Evolutionary conservation across 345 rosid genomes (phyloP), one percentile per base, ranked within the genome.

Genomic region (Chamaenerion angustifolium): DNA sequence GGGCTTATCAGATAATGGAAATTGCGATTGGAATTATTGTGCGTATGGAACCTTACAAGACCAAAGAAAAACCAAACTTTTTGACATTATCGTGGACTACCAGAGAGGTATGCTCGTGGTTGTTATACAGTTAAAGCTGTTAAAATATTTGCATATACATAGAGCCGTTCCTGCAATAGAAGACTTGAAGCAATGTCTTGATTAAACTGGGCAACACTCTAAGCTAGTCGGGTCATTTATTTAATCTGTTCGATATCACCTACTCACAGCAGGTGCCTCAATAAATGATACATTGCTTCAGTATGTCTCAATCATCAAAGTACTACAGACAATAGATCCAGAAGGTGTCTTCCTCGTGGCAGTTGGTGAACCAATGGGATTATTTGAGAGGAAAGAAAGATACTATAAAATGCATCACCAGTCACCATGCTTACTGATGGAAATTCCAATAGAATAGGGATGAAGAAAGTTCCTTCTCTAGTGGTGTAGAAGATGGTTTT

Each of bases 391-490:
- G 95, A 23, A 61, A 96, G 63, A 92, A 92, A 71, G 98, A 92
- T 60, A 84, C 98, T 47, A 80, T 82, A 60, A 92, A 92, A 70
- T 92, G 95, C 74, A 78, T 92, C 60, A n/a, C n/a, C n/a, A n/a
- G 96, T 92, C 50, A 87, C 98, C 61, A 83, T 92, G 98, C 98
- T 92, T 48, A 87, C 95, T 1, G 96, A 80, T 71, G 98, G 95
- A 43, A 84, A 80, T 66, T 70, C 81, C 40, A 84, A 68, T 72
- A 95, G 89, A 59, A 75, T 70, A 82, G 85, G 60, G 96, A 92
- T 71, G 95, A 80, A 68, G 96, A 87, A 75, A 72, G 57, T 64
- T 95, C 75, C 76, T 95, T 82, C 43, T 77, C 73, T 61, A 55
- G 57, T 37, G 83, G 69, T 47, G 62, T 72, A 55, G 93, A 82